Evolutionary conservation across 306 rosid genomes (phyloP).

Genomic region (Lotus japonicus): DNA sequence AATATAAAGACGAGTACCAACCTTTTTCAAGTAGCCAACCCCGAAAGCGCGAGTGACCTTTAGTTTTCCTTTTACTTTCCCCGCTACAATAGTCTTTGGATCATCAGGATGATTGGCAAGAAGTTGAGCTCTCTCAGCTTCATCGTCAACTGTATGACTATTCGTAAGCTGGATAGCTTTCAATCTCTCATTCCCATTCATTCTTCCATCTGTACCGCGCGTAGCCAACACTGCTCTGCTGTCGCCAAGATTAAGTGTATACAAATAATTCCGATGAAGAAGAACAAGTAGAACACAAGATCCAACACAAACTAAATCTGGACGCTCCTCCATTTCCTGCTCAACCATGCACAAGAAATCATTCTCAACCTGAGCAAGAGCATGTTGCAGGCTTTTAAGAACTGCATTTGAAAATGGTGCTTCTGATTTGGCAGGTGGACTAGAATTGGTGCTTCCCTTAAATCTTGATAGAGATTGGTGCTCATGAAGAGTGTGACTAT

Average conservation of each 20-base stretch:
- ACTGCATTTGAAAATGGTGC: conserved; percentile 40
- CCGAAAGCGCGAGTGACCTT: conserved; percentile 97
- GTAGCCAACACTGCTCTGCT: conserved; percentile 90
- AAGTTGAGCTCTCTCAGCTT: conserved; percentile 58
- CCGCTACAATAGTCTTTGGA: conserved; percentile 55
- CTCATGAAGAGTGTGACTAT: conserved; percentile 15
- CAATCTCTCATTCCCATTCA: conserved; percentile 36
- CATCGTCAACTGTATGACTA: conserved; percentile 80
- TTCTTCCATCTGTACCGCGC: conserved; percentile 6
- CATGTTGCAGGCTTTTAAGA: conserved; percentile 73
- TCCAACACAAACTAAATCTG: conserved; percentile 93
- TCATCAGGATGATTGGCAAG: conserved; percentile 75
- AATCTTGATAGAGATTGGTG: conserved; percentile 23
- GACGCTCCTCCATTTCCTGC: conserved; percentile 97
- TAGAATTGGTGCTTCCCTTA: conserved; percentile 8
- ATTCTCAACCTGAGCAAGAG: conserved; percentile 75
- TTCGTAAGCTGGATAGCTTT: conserved; percentile 83
- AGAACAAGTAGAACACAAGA: conserved; percentile 89
- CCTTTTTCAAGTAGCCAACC: conserved; percentile 98
- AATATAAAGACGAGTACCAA: conserved; percentile 13
- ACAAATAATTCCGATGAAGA: conserved; percentile 81
- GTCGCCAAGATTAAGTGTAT: conserved; percentile 86
- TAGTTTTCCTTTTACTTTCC: conserved; percentile 90
- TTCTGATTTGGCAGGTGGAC: conserved; percentile 26
- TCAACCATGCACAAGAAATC: conserved; percentile 96